Evolutionary conservation across 768 basidiomycete species (phyloP).

Genomic region (Tulasnella sp.): DNA sequence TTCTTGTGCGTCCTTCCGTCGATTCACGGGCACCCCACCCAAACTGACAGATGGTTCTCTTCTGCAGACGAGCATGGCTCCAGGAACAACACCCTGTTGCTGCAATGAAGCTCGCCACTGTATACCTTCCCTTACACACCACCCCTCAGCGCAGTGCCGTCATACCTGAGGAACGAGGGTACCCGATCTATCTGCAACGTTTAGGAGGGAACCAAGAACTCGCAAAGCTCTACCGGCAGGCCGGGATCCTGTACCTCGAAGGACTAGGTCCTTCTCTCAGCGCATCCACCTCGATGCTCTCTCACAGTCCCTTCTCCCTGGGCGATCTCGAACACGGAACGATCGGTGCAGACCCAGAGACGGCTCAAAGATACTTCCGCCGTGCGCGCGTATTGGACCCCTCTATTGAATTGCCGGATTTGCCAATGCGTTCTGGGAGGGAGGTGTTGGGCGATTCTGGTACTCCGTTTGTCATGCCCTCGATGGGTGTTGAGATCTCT

Average conservation of each 20-base stretch:
- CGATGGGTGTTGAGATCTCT: neutral
- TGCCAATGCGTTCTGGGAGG: neutral
- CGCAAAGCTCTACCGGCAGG: conserved; percentile 3
- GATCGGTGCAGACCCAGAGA: neutral
- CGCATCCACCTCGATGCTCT: neutral
- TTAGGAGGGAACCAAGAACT: conserved; percentile 2
- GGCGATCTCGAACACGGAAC: neutral
- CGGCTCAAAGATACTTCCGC: conserved; percentile 10
- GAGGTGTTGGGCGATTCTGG: neutral
- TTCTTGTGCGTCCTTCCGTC: neutral
- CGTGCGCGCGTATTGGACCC: conserved; percentile 12
- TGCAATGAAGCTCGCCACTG: conserved; percentile 6
- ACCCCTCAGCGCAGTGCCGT: conserved; percentile 7
- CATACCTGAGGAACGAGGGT: neutral
- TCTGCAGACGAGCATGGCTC: conserved; percentile 12
- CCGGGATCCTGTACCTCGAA: conserved; percentile 6
- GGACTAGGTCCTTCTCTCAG: conserved; percentile 2
- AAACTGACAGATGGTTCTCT: neutral
- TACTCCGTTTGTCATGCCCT: conserved; percentile 1
- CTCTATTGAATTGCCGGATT: neutral
- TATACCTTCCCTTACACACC: conserved; percentile 4
- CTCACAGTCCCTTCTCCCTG: conserved; percentile 10
- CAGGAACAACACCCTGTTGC: conserved; percentile 3
- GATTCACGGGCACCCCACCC: neutral
- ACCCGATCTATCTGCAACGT: conserved; percentile 6